phyloP scores from a whole-genome alignment of 129 eudicot genomes.

The Heracleum sosnowskyi region DNA sequence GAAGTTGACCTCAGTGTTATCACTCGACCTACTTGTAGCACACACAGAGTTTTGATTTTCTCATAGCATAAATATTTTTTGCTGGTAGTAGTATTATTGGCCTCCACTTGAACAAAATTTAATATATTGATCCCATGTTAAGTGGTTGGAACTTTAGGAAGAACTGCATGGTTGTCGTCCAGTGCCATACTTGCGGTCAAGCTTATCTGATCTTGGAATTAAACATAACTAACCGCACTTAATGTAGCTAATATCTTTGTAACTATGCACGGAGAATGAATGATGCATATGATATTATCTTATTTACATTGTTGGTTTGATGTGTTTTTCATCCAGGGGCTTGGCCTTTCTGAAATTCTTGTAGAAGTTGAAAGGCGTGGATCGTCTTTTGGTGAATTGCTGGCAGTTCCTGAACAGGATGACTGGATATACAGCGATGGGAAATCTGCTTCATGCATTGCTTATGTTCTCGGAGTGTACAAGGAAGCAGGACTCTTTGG shows the following conservation, averaged over 20 bases:
- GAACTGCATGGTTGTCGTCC: neutral
- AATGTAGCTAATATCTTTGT: neutral
- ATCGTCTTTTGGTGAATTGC: slow-evolving; percentile 64
- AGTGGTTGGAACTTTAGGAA: neutral
- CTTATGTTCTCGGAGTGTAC: slow-evolving; percentile 83
- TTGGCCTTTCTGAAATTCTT: slow-evolving; percentile 69
- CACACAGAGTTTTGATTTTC: neutral
- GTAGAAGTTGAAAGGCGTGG: slow-evolving; percentile 92
- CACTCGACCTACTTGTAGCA: neutral
- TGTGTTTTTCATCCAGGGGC: slow-evolving; percentile 47
- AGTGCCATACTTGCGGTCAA: neutral
- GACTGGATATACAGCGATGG: slow-evolving; percentile 89
- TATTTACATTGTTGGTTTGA: neutral
- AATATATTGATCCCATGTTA: neutral
- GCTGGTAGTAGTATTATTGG: neutral
- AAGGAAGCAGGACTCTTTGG: slow-evolving; percentile 95
- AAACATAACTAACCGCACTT: neutral
- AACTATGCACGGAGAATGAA: neutral
- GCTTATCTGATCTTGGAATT: neutral
- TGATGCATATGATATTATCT: neutral
- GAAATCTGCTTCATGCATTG: slow-evolving; percentile 85
- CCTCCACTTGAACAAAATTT: neutral
- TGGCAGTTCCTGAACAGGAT: slow-evolving; percentile 84
- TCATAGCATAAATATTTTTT: neutral
- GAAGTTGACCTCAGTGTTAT: neutral